Evolutionary conservation across 2,329 filamentous ascomycete species (phyloP).

Genomic region (Fusarium falciforme): DNA sequence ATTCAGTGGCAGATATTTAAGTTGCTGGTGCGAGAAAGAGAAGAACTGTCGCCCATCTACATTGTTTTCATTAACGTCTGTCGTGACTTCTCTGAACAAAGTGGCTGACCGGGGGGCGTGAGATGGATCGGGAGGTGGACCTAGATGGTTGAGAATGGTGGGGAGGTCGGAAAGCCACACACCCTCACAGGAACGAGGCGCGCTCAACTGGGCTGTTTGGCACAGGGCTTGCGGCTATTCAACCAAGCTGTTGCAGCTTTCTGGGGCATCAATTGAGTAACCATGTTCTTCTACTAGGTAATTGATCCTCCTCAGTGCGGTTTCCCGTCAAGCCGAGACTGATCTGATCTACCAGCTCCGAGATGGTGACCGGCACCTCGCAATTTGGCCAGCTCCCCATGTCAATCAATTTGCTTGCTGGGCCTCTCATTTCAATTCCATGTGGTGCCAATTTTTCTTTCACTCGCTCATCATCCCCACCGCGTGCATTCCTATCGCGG

Average conservation of each 20-base stretch:
- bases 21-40: not conserved
- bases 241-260: not conserved
- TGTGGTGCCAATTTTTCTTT: constrained; percentile 10
- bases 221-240: constrained; percentile 2
- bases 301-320: not conserved
- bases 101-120: constrained; percentile 25
- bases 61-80: not conserved
- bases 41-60: not conserved
- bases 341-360: constrained; percentile 32
- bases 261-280: not conserved
- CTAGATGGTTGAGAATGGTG: constrained; percentile 17
- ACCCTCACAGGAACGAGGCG: constrained; percentile 2
- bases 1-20: not conserved
- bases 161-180: constrained; percentile 18
- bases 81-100: not conserved
- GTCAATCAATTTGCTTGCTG: constrained; percentile 9
- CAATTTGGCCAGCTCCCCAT: not conserved
- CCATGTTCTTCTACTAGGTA: not conserved
- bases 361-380: constrained; percentile 23
- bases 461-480: constrained; percentile 4
- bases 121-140: not conserved
- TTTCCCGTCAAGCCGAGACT: not conserved
- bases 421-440: constrained; percentile 16
- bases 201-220: not conserved
- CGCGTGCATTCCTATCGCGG: not conserved